phyloP scores from a whole-genome alignment of 208 protist genomes.

The Acanthamoeba healyi region DNA sequence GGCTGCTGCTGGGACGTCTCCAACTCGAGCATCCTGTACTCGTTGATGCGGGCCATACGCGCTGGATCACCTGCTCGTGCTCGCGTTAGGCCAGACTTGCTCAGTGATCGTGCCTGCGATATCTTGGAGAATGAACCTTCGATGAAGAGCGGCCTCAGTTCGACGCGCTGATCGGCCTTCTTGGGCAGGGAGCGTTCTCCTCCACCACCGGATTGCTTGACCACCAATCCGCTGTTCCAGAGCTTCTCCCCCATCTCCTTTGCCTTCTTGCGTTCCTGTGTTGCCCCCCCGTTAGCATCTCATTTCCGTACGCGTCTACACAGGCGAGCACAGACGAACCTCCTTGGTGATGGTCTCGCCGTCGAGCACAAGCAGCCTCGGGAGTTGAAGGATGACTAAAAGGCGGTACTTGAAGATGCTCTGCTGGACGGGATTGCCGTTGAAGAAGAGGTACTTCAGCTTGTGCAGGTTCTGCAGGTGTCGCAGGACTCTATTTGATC shows the following conservation, averaged over 20 bases:
- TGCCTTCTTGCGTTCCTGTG: constrained; percentile 16
- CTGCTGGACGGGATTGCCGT: background rate
- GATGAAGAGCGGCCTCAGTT: background rate
- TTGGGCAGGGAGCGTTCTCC: background rate
- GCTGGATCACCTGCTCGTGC: background rate
- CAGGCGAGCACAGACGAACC: background rate
- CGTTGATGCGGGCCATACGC: background rate
- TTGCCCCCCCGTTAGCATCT: too few species aligned
- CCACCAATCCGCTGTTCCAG: background rate
- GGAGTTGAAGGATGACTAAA: background rate
- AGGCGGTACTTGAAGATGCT: constrained; percentile 19
- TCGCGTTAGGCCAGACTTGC: too few species aligned
- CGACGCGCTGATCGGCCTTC: background rate
- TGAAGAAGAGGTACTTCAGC: background rate
- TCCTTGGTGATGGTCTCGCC: background rate
- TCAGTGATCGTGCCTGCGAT: too few species aligned
- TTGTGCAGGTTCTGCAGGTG: background rate
- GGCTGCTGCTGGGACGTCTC: too few species aligned
- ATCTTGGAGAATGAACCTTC: background rate
- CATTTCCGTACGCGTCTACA: too few species aligned
- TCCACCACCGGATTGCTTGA: background rate
- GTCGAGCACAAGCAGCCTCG: background rate
- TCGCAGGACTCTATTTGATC: background rate
- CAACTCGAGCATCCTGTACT: background rate
- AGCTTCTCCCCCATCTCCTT: background rate